Conservation (phyloP, 2,329 filamentous ascomycete species). For the Geosmithia morbida region DNA sequence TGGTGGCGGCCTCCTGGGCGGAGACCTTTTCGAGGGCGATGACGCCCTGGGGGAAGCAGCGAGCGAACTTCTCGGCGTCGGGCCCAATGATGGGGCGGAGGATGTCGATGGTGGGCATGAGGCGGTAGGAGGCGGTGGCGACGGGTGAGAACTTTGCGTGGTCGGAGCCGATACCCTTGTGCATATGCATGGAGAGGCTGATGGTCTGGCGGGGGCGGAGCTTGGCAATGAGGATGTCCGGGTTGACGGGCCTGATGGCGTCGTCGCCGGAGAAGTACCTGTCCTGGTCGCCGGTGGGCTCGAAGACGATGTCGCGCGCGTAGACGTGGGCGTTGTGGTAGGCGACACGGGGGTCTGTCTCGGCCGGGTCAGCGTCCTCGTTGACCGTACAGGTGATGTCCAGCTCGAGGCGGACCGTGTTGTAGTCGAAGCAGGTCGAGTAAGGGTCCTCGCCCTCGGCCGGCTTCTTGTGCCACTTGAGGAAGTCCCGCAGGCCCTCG, state of each 20-base stretch:
- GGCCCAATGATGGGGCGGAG: constrained; percentile 67
- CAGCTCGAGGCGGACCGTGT: constrained; percentile 71
- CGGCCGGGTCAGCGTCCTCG: constrained; percentile 51
- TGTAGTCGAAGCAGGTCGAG: constrained; percentile 59
- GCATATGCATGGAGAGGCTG: constrained; percentile 77
- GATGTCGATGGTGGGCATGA: constrained; percentile 81
- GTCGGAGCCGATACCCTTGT: constrained; percentile 87
- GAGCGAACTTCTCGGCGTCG: constrained; percentile 78
- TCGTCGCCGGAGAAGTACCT: constrained; percentile 54
- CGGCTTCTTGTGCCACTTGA: constrained; percentile 71
- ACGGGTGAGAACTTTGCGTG: constrained; percentile 97
- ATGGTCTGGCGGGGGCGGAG: constrained; percentile 82
- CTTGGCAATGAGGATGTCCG: constrained; percentile 89
- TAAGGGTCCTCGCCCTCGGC: constrained; percentile 38
- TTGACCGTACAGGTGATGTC: constrained; percentile 72
- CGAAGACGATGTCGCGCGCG: constrained; percentile 62
- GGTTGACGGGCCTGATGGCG: constrained; percentile 65
- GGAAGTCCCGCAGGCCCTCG: constrained; percentile 59
- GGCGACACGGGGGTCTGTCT: constrained; percentile 69
- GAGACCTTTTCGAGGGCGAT: constrained; percentile 67
- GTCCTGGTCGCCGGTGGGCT: constrained; percentile 58
- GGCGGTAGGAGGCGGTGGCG: constrained; percentile 82
- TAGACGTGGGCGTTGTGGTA: constrained; percentile 81
- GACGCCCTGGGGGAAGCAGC: constrained; percentile 81
- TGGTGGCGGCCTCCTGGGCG: constrained; percentile 42